Conservation (phyloP, 257 asterid genomes). For the Linaria vulgaris region DNA sequence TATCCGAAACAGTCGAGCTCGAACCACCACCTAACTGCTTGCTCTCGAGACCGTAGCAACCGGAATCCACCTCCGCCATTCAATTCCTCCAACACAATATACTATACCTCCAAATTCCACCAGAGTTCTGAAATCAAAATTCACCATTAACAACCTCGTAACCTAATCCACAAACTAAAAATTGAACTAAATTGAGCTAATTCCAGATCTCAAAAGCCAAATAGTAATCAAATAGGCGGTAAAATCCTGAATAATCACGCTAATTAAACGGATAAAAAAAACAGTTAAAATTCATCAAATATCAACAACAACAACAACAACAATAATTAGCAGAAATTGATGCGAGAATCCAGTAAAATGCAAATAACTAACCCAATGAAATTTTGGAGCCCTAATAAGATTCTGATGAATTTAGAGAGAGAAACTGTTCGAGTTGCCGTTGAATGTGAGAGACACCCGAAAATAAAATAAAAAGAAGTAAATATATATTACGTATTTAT, state of each 20-base stretch:
- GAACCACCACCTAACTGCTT: slow-evolving; percentile 73
- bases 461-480: slow-evolving; percentile 15
- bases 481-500: slow-evolving; percentile 34
- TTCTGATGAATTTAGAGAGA: slow-evolving; percentile 39
- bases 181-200: slow-evolving; percentile 31
- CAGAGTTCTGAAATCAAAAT: slow-evolving; percentile 25
- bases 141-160: slow-evolving; percentile 29
- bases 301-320: neutral
- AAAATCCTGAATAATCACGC: slow-evolving; percentile 26
- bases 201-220: slow-evolving; percentile 53
- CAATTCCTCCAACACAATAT: slow-evolving; percentile 31
- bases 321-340: slow-evolving; percentile 1
- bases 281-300: slow-evolving; percentile 20
- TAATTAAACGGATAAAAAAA: slow-evolving; percentile 23
- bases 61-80: slow-evolving; percentile 69
- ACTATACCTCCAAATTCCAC: slow-evolving; percentile 40
- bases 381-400: slow-evolving; percentile 27
- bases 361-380: slow-evolving; percentile 39
- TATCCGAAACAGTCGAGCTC: slow-evolving; percentile 88
- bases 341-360: slow-evolving; percentile 27
- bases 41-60: slow-evolving; percentile 53
- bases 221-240: slow-evolving; percentile 20
- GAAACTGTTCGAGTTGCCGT: slow-evolving; percentile 67
- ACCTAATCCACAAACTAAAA: slow-evolving; percentile 22
- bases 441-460: slow-evolving; percentile 56